Percentiles rank a stretch among this genome's conserved stretches.
phyloP scores from a whole-genome alignment of 2,329 filamentous ascomycete species.

The Venturia asperata region DNA sequence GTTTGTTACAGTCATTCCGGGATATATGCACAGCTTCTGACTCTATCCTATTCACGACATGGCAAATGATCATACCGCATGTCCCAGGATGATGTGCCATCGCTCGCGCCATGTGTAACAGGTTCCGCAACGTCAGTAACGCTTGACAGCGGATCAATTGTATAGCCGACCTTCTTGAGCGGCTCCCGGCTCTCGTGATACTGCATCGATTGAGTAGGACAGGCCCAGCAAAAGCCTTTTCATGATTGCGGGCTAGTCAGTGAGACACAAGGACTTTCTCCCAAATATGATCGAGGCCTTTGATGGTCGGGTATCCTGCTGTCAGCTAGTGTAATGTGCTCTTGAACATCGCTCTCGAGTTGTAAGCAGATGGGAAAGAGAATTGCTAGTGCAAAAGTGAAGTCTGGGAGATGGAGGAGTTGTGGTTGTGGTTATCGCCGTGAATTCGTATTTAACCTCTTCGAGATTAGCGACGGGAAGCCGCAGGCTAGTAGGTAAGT shows the following conservation, averaged over 20 bases:
- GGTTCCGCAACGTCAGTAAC: slow-evolving; percentile 2
- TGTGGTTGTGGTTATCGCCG: neutral
- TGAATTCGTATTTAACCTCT: neutral
- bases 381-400: neutral
- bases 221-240: neutral
- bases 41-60: neutral
- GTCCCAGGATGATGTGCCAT: neutral
- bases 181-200: neutral
- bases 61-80: neutral
- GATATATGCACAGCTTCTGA: neutral
- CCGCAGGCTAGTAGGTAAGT: neutral
- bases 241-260: neutral
- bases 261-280: neutral
- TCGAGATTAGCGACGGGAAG: neutral
- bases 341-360: neutral
- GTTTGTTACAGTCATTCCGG: neutral
- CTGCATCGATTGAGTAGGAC: slow-evolving; percentile 1
- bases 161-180: too few relatives aligned
- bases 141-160: neutral
- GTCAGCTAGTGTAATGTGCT: too few relatives aligned
- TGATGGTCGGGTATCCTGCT: neutral
- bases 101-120: neutral
- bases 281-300: neutral
- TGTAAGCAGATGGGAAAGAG: neutral
- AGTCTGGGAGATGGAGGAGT: neutral